phyloP scores from a whole-genome alignment of 1,139 yeast genomes.

The Saccharomycopsis hybrid region DNA sequence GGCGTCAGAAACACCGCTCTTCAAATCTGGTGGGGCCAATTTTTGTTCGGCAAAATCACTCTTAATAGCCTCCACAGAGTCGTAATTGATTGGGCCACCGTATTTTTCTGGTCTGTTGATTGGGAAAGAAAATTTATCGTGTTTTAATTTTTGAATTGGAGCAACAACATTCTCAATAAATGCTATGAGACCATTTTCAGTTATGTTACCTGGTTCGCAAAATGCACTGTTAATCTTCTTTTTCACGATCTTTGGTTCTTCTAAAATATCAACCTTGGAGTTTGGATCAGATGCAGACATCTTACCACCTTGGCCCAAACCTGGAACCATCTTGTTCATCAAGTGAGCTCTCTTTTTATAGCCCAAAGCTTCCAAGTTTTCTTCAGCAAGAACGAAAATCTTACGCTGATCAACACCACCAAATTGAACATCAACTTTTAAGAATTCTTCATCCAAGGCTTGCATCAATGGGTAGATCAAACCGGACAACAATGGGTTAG shows the following conservation, averaged over 20 bases:
- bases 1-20: conserved; percentile 82
- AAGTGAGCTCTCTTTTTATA: conserved; percentile 97
- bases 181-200: conserved; percentile 84
- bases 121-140: conserved; percentile 53
- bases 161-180: conserved; percentile 78
- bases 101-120: conserved; percentile 93
- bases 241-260: conserved; percentile 78
- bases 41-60: conserved; percentile 64
- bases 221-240: conserved; percentile 90
- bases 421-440: conserved; percentile 87
- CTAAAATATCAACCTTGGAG: conserved; percentile 89
- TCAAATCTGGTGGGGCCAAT: conserved; percentile 89
- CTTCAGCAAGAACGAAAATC: conserved; percentile 95
- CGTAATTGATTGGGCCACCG: conserved; percentile 84
- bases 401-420: conserved; percentile 99
- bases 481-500: conserved; percentile 88
- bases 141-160: conserved; percentile 78
- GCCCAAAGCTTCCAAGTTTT: conserved; percentile 77
- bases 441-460: conserved; percentile 90
- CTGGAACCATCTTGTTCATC: conserved; percentile 99
- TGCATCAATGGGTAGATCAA: conserved; percentile 98
- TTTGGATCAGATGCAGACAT: conserved; percentile 99
- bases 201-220: conserved; percentile 93
- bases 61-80: conserved; percentile 62
- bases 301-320: conserved; percentile 93